These are phyloP conservation scores for Spinellus fusiger DNA, from an alignment of 192 early-diverging fungal genomes.

Conservation along the genomic window DNA sequence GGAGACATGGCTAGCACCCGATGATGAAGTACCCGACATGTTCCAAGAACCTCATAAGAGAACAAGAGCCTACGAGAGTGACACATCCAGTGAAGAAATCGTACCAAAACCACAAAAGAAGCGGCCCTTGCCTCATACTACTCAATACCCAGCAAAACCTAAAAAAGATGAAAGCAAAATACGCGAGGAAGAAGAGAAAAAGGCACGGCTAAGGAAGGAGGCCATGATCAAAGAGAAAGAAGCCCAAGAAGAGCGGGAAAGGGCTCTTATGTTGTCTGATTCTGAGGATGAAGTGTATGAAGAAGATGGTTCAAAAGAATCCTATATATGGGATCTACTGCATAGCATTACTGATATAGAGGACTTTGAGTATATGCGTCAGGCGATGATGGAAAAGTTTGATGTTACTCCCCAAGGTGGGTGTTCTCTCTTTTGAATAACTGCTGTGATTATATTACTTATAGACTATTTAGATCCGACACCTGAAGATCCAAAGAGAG, in stretches of 20 bases:
- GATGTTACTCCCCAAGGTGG: neutral
- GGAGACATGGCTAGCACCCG: neutral
- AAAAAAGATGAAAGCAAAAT: neutral
- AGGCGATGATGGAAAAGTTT: constrained; percentile 28
- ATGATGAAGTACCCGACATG: neutral
- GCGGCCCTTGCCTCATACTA: neutral
- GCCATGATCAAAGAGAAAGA: neutral
- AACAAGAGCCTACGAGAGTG: neutral
- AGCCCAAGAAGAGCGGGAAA: neutral
- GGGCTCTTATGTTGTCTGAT: neutral
- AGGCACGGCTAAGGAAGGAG: neutral
- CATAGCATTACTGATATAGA: constrained; percentile 30
- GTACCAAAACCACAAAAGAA: neutral
- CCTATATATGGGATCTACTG: constrained; percentile 29
- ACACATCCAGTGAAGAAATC: neutral
- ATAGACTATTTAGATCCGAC: constrained; percentile 9
- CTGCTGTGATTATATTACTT: constrained; percentile 8
- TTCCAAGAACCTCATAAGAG: neutral
- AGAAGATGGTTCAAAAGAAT: neutral
- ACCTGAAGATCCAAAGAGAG: neutral
- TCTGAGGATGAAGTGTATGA: neutral
- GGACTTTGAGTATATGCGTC: constrained; percentile 40
- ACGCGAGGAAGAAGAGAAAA: neutral
- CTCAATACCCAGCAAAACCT: neutral
- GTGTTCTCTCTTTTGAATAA: neutral